Percentiles rank a stretch among this genome's conserved stretches.
Conservation (phyloP, 768 basidiomycete genomes). For the Polyporus arcularius region DNA sequence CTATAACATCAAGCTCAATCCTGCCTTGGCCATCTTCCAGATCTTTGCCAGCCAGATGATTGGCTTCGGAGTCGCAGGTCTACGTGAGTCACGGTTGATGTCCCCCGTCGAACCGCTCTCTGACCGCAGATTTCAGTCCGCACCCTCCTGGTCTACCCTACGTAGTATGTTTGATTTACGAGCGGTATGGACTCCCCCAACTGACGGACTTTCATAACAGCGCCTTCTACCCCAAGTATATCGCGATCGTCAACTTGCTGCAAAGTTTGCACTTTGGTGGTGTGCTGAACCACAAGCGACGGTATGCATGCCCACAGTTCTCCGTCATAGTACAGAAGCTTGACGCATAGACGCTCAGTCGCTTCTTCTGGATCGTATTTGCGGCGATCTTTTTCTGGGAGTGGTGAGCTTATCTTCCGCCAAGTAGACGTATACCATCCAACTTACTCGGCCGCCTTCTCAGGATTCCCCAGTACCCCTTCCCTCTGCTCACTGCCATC, state of each 20-base stretch:
- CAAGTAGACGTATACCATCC: conserved; percentile 3
- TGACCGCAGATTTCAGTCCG: conserved; percentile 35
- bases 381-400: conserved; percentile 51
- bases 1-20: conserved; percentile 50
- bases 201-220: conserved; percentile 1
- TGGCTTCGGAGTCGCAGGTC: conserved; percentile 33
- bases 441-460: not conserved
- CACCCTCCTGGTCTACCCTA: conserved; percentile 52
- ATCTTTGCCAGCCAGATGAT: conserved; percentile 52
- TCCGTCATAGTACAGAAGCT: not conserved
- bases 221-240: conserved; percentile 54
- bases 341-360: conserved; percentile 19
- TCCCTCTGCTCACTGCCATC: conserved; percentile 48
- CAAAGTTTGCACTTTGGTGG: conserved; percentile 56
- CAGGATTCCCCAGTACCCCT: conserved; percentile 39
- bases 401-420: conserved; percentile 17
- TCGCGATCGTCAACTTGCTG: conserved; percentile 52
- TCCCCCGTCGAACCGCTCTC: not conserved
- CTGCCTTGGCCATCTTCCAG: conserved; percentile 54
- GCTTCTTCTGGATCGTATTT: conserved; percentile 58
- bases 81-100: conserved; percentile 20
- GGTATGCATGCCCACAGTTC: conserved; percentile 22
- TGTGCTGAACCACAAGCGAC: conserved; percentile 49
- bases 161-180: conserved; percentile 38
- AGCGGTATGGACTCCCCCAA: not conserved